Evolutionary conservation across 2,329 filamentous ascomycete species (phyloP), one percentile per base, ranked within the genome.

Genomic region (Cladosporium oxysporum): DNA sequence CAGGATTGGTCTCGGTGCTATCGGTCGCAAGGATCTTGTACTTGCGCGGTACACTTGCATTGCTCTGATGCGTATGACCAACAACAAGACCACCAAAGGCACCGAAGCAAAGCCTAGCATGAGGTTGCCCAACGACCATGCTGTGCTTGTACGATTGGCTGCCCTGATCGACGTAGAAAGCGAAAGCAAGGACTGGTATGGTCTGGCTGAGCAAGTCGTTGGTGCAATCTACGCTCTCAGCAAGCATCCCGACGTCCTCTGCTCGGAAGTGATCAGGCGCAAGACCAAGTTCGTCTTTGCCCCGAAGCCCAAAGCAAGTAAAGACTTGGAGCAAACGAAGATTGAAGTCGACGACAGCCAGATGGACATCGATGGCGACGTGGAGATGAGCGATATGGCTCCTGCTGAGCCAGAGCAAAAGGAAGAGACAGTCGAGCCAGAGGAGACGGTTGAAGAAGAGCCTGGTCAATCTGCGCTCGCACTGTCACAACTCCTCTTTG

Each of bases 11-110:
- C 85, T 99, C 7, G 94, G 94, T 28, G 80, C 85, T 14, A 85
- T 93, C 65, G 96, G 95, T 50, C 87, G 90, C 71, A 85, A 87
- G 35, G 95, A 99, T 74, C 85, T 98, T 58, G 90, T 92, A 64
- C 84, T 99, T 59, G 94, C 95, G 70, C 95, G 97, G 76, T 99
- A 92, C 76, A 98, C 95, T 0, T 99, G 95, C 78, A 90, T 98
- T 73, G 95, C 96, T 53, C 83, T 99, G 47, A 89, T 92, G 71
- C 87, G 95, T 52, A 97, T 99, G 81, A 96, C 94, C 69, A 91
- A 94, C 5, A 89, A 85, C 1, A 90, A 94, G 59, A 88, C 92
- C 75, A 88, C 88, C 23, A 93, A 93, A 76, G 90, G 91, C 35
- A 88, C 90, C 7, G 78, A 83, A 10, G 80, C 85, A 70, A 89